Evolutionary conservation across 805 yeast species (phyloP), one percentile per base, ranked within the genome.

Genomic region (Saturnispora sanitii): DNA sequence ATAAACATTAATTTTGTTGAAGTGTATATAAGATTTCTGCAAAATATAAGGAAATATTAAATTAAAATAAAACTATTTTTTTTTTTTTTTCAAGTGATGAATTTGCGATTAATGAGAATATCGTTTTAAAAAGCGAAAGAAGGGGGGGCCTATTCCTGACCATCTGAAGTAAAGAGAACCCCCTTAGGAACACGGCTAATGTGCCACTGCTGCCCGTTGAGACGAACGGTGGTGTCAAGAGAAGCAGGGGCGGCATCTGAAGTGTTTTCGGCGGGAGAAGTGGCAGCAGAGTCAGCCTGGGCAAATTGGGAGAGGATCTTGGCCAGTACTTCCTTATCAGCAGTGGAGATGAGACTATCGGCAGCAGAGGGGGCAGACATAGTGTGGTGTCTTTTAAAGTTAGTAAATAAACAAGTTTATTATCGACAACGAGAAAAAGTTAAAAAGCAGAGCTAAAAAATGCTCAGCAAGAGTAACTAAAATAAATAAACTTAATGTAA

Each of bases 181-280:
- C 42, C 42, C 3, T 19, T 22, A 6, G 30, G 23, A 3, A 39
- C 42, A 15, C 26, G 33, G n/a, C 17, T 21, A 16, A 39, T 19
- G 13, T 29, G 27, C 42, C 42, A 39, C 11, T 33, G 23, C 11
- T 21, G 13, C 15, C 42, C 42, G 21, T 39, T 29, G 18, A 39
- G 25, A 4, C 17, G 18, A 17, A 39, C 37, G 6, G 19, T 27
- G 5, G 28, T 21, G 9, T 21, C 18, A 13, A 27, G 33, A 9
- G 31, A 36, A 16, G 26, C 31, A 11, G 55, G 15, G 32, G 49
- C n/a, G 13, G 20, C 31, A 18, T 45, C 21, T 2, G 46, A n/a
- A 12, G 50, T 20, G 21, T 5, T 18, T 46, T 16, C 11, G 43
- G 23, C 30, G 30, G 30, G 6, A n/a, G 7, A 12, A 12, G 30